These are phyloP conservation scores for Penicillium sclerotiorum DNA, from an alignment of 2,329 filamentous ascomycete species.

Conservation along the genomic window DNA sequence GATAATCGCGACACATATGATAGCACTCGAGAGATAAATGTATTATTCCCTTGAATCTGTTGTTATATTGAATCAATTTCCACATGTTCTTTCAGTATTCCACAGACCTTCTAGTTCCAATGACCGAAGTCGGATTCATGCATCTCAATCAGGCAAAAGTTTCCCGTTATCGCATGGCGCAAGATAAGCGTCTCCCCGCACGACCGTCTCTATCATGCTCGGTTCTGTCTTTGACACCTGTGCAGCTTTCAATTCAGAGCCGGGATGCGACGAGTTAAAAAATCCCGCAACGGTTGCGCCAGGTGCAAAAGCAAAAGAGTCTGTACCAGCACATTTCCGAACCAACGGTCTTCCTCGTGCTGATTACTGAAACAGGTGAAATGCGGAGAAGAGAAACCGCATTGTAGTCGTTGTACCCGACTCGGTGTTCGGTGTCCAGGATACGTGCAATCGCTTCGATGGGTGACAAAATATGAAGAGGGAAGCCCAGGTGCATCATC, in stretches of 20 bases:
- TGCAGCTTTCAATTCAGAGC: background rate
- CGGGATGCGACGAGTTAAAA: constrained; percentile 44
- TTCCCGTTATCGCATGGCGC: constrained; percentile 16
- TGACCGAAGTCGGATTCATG: background rate
- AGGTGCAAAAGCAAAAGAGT: constrained; percentile 47
- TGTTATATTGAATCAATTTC: too few relatives aligned
- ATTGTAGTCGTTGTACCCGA: constrained; percentile 42
- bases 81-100: too few relatives aligned
- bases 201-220: constrained; percentile 6
- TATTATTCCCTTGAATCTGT: too few relatives aligned
- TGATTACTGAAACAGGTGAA: constrained; percentile 34
- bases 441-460: constrained; percentile 41
- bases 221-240: constrained; percentile 7
- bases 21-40: too few relatives aligned
- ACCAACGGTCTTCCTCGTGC: background rate
- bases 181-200: constrained; percentile 23
- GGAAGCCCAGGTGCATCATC: constrained; percentile 19
- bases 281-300: constrained; percentile 46
- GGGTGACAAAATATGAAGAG: constrained; percentile 39
- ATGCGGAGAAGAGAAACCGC: constrained; percentile 44
- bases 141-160: constrained; percentile 17
- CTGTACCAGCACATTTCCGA: constrained; percentile 5
- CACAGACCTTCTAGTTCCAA: too few relatives aligned
- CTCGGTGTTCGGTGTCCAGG: constrained; percentile 42
- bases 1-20: too few relatives aligned